Conservation (phyloP, 306 rosid genomes). For the Gastrolobium villosum region DNA sequence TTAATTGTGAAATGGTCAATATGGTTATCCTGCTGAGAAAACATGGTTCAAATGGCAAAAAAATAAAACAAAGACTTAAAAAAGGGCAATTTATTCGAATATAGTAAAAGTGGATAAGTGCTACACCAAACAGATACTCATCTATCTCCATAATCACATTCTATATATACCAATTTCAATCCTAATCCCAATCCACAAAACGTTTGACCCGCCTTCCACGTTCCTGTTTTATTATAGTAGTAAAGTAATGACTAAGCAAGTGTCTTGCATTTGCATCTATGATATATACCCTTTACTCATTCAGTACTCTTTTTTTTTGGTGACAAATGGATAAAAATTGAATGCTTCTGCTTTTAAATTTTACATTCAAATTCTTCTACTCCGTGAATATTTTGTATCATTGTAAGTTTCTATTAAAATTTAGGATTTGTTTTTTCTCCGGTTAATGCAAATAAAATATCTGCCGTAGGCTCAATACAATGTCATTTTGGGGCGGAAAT, state of each 20-base stretch:
- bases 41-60: constrained; percentile 2
- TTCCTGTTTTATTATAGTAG: neutral
- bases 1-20: constrained; percentile 11
- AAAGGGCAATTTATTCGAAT: neutral
- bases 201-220: neutral
- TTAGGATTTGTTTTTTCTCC: too few species aligned
- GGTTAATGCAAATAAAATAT: too few species aligned
- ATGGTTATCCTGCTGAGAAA: neutral
- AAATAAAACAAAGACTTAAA: neutral
- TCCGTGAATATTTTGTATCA: neutral
- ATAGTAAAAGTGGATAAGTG: neutral
- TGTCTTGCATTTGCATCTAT: neutral
- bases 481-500: too few species aligned
- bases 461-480: too few species aligned
- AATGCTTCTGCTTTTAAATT: neutral
- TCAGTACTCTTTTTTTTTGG: neutral
- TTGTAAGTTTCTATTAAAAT: neutral
- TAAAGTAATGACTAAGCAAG: neutral
- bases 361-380: neutral
- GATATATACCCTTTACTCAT: neutral
- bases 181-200: neutral
- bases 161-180: neutral
- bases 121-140: neutral
- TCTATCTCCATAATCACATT: neutral
- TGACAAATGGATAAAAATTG: neutral